Conservation (phyloP, 495 filamentous ascomycete species). For the Penicillium nucicola region DNA sequence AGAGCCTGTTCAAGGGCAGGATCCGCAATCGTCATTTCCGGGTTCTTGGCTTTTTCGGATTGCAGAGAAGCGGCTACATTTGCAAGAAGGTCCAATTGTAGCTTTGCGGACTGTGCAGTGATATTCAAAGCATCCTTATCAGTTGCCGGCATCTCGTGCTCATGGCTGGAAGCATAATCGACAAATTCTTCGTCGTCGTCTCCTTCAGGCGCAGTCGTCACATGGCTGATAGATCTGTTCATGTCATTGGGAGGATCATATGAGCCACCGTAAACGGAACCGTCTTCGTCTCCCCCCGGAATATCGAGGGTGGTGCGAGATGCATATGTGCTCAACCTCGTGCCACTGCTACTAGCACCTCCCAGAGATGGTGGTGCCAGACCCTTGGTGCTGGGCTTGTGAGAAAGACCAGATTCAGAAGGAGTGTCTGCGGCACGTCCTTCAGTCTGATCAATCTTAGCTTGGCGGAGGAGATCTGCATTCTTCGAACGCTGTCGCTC, state of each 20-base stretch:
- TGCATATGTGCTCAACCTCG: conserved; percentile 39
- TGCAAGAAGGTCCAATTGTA: conserved; percentile 85
- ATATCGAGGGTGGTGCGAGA: conserved; percentile 52
- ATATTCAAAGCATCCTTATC: conserved; percentile 93
- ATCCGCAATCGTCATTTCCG: conserved; percentile 67
- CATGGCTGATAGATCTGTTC: conserved; percentile 44
- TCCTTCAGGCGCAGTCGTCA: conserved; percentile 42
- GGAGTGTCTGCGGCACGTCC: conserved; percentile 28
- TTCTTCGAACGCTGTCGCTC: conserved; percentile 69
- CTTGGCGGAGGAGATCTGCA: conserved; percentile 72
- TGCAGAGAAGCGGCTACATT: conserved; percentile 82
- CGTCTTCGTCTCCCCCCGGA: conserved; percentile 52
- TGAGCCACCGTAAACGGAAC: conserved; percentile 46
- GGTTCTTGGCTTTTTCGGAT: conserved; percentile 64
- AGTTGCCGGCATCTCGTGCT: conserved; percentile 63
- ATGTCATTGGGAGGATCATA: conserved; percentile 57
- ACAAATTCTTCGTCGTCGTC: conserved; percentile 81
- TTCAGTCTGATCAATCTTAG: conserved; percentile 60
- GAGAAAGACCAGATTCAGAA: conserved; percentile 30
- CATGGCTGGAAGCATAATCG: conserved; percentile 78
- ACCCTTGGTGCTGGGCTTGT: conserved; percentile 38
- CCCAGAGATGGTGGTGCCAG: conserved; percentile 32
- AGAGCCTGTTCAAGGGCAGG: conserved; percentile 73
- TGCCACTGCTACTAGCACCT: conserved; percentile 34
- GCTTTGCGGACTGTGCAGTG: conserved; percentile 87